Percentiles rank a stretch among this genome's conserved stretches.
These are phyloP conservation scores for Xylaria bambusicola DNA, from an alignment of 495 filamentous ascomycete genomes.

Conservation along the genomic window DNA sequence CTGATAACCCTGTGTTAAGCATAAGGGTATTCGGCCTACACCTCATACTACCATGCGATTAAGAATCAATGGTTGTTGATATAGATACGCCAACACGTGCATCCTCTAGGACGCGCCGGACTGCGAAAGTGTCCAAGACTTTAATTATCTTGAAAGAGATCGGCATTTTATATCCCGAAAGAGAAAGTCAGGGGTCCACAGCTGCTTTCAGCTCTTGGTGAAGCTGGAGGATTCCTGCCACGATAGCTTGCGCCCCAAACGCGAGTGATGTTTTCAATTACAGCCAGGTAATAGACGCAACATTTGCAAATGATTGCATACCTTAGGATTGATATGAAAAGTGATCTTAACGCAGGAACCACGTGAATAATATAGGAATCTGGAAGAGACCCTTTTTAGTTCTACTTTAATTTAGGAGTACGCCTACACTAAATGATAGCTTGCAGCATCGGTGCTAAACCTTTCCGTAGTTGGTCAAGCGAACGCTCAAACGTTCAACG, in stretches of 20 bases:
- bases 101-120: background rate
- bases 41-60: background rate
- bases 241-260: background rate
- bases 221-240: background rate
- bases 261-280: too few relatives aligned
- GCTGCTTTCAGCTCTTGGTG: background rate
- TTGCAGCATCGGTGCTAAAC: background rate
- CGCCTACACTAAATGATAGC: background rate
- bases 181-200: background rate
- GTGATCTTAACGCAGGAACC: too few relatives aligned
- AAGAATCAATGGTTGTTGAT: too few relatives aligned
- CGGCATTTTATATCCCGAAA: background rate
- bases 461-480: constrained; percentile 13
- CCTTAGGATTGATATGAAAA: background rate
- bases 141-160: background rate
- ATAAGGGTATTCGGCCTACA: background rate
- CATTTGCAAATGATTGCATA: background rate
- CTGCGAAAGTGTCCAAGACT: constrained; percentile 1
- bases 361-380: too few relatives aligned
- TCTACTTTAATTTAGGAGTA: too few relatives aligned
- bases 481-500: background rate
- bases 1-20: too few relatives aligned
- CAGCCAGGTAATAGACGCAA: background rate
- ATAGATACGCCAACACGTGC: too few relatives aligned
- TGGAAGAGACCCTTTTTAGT: too few relatives aligned